Percentiles rank a stretch among this genome's conserved stretches.
These are phyloP conservation scores for Dunaliella primolecta DNA, from an alignment of 139 green algal species.

Conservation along the genomic window DNA sequence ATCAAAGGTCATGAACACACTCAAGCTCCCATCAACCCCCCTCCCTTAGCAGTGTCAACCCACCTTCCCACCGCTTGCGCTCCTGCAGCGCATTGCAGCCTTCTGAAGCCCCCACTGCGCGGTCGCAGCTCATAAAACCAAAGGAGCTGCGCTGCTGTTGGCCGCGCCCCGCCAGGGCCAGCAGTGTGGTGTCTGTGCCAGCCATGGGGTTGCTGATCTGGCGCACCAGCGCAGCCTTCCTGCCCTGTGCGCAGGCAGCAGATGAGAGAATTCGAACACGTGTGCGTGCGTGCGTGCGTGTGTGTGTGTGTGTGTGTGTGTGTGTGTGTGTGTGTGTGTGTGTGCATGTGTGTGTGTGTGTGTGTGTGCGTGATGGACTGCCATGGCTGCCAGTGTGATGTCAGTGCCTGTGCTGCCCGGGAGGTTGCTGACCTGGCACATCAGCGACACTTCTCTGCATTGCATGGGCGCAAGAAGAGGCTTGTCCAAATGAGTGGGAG, in stretches of 20 bases:
- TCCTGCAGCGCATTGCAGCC: slow-evolving; percentile 94
- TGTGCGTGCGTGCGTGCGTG: too few species aligned
- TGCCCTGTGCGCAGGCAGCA: too few species aligned
- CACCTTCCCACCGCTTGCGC: slow-evolving; percentile 22
- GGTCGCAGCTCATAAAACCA: slow-evolving; percentile 94
- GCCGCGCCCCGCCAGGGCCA: slow-evolving; percentile 83
- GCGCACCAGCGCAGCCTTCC: slow-evolving; percentile 74
- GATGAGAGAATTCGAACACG: too few species aligned
- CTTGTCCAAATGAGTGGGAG: too few species aligned
- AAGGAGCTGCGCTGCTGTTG: slow-evolving; percentile 56
- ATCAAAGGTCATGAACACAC: too few species aligned
- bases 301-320: too few species aligned
- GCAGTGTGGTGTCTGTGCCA: slow-evolving; percentile 88
- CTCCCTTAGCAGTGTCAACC: background rate
- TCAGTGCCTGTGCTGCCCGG: slow-evolving; percentile 92
- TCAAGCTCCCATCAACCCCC: background rate
- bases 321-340: too few species aligned
- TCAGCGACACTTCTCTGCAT: slow-evolving; percentile 61
- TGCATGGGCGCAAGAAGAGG: too few species aligned
- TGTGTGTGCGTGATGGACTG: too few species aligned
- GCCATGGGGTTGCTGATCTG: slow-evolving; percentile 98
- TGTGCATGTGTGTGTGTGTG: too few species aligned
- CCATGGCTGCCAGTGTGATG: slow-evolving; percentile 90
- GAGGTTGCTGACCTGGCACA: slow-evolving; percentile 96
- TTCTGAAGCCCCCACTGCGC: slow-evolving; percentile 87